A percentile compares a stretch with the other conserved stretches of the same genome.
These are phyloP conservation scores for Ustilago curta DNA, from an alignment of 1,284 basidiomycete genomes.

Conservation along the genomic window DNA sequence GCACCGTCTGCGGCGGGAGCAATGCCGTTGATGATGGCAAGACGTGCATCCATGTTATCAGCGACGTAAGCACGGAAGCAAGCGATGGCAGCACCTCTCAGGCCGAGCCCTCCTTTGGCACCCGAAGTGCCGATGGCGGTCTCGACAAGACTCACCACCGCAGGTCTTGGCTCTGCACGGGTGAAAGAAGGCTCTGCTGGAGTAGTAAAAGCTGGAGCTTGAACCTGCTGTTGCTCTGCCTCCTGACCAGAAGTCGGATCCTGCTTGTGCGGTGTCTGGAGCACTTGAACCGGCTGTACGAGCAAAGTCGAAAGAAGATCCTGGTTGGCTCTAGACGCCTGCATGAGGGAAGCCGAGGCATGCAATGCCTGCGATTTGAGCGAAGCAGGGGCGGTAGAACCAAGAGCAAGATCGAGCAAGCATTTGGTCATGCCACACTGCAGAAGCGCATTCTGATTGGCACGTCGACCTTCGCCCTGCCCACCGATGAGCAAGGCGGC, in stretches of 20 bases:
- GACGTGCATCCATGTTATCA: constrained; percentile 70
- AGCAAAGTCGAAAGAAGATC: constrained; percentile 69
- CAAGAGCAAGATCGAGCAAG: constrained; percentile 86
- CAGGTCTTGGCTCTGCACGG: constrained; percentile 47
- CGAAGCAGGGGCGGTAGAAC: constrained; percentile 87
- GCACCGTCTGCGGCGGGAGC: constrained; percentile 42
- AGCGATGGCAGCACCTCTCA: constrained; percentile 60
- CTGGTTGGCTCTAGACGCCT: constrained; percentile 70
- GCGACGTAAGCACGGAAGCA: constrained; percentile 66
- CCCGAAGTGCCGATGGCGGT: constrained; percentile 53
- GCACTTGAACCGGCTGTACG: constrained; percentile 52
- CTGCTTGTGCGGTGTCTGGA: constrained; percentile 16
- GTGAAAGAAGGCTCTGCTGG: constrained; percentile 26
- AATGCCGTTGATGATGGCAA: constrained; percentile 73
- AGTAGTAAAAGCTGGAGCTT: constrained; percentile 14
- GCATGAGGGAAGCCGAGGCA: constrained; percentile 72
- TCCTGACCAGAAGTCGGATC: constrained; percentile 5
- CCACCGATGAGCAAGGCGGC: constrained; percentile 75
- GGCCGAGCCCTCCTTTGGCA: constrained; percentile 50
- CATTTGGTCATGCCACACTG: constrained; percentile 80
- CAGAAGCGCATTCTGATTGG: constrained; percentile 73
- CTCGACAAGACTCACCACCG: constrained; percentile 47
- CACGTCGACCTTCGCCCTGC: constrained; percentile 71
- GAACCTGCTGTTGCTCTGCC: constrained; percentile 13
- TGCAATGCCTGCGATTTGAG: constrained; percentile 82